Evolutionary conservation across 768 basidiomycete species (phyloP).

Genomic region (Trametes maxima): DNA sequence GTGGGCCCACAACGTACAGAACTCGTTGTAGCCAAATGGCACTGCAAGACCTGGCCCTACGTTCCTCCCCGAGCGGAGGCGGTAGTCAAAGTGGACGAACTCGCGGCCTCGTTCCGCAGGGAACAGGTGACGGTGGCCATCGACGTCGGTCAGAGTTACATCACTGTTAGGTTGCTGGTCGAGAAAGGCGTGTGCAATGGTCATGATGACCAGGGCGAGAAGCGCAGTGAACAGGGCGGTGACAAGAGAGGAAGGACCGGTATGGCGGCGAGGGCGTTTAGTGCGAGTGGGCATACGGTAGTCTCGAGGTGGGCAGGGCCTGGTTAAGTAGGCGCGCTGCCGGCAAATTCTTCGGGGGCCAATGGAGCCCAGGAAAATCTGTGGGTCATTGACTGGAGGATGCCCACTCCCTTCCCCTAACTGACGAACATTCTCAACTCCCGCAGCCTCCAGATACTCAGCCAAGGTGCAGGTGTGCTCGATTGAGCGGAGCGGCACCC

Average conservation of each 20-base stretch:
- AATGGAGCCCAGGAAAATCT: background rate
- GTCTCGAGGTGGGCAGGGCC: too few species aligned
- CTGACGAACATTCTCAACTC: background rate
- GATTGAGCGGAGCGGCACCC: slow-evolving; percentile 2
- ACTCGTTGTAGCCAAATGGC: background rate
- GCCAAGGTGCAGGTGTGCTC: background rate
- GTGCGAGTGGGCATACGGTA: background rate
- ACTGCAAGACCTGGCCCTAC: background rate
- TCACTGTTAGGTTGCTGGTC: background rate
- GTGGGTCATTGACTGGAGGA: slow-evolving; percentile 7
- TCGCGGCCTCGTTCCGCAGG: background rate
- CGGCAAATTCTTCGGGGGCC: too few species aligned
- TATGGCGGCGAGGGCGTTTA: background rate
- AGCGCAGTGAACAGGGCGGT: background rate
- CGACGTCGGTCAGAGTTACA: background rate
- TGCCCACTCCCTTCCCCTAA: background rate
- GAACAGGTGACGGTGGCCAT: background rate
- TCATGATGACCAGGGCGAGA: background rate
- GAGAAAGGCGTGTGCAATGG: background rate
- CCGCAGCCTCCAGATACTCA: slow-evolving; percentile 2
- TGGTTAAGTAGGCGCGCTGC: too few species aligned
- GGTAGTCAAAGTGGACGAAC: background rate
- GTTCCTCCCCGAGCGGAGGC: background rate
- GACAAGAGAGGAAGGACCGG: background rate
- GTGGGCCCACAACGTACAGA: background rate